Evolutionary conservation across 163 green algal species (phyloP).

Genomic region (Dunaliella salina): DNA sequence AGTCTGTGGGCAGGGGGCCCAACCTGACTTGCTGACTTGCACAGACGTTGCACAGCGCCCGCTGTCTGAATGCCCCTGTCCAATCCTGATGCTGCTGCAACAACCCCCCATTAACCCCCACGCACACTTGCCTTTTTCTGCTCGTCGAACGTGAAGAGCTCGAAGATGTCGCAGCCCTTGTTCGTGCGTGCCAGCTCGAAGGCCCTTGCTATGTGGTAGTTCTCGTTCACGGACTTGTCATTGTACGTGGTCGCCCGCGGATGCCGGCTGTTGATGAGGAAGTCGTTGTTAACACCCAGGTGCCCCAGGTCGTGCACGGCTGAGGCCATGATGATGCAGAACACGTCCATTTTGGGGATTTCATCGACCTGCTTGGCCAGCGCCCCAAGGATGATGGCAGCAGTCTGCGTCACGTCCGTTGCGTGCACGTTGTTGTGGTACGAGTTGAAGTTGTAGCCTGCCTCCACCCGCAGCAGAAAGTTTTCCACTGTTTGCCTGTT

Average conservation of each 20-base stretch:
- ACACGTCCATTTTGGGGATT: constrained; percentile 70
- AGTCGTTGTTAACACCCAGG: constrained; percentile 84
- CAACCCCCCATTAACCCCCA: background rate
- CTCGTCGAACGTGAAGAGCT: constrained; percentile 39
- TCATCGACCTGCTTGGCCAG: constrained; percentile 40
- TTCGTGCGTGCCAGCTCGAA: constrained; percentile 62
- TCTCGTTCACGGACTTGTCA: constrained; percentile 80
- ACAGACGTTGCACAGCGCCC: too few species aligned
- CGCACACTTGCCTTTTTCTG: constrained; percentile 36
- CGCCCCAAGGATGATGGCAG: constrained; percentile 61
- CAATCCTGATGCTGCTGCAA: background rate
- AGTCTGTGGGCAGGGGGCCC: too few species aligned
- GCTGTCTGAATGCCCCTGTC: background rate
- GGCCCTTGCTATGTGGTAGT: constrained; percentile 67
- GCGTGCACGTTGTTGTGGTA: constrained; percentile 88
- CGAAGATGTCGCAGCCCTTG: constrained; percentile 66
- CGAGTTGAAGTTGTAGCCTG: constrained; percentile 62
- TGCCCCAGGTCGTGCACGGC: constrained; percentile 84
- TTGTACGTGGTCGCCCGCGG: constrained; percentile 69
- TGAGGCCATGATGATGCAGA: constrained; percentile 74
- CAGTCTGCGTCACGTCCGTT: constrained; percentile 76
- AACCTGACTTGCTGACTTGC: too few species aligned
- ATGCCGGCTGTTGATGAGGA: constrained; percentile 69
- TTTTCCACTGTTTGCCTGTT: constrained; percentile 42
- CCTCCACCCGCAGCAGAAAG: constrained; percentile 56